Evolutionary conservation across 345 rosid genomes (phyloP).

Genomic region (Pelargonium nanum): DNA sequence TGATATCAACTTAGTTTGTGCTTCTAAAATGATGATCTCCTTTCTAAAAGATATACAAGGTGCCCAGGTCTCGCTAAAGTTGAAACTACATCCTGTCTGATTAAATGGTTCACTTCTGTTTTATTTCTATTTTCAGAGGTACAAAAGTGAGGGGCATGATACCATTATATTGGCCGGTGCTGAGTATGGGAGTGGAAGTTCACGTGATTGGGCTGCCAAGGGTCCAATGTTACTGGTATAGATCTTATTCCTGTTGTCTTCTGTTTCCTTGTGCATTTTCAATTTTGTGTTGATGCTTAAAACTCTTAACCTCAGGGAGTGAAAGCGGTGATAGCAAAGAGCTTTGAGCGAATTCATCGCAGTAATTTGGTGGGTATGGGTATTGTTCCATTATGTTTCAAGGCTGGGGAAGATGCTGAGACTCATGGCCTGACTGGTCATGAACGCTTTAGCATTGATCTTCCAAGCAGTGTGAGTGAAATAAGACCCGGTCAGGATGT

Average conservation of each 20-base stretch:
- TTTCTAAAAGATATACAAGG: neutral
- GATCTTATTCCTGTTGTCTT: neutral
- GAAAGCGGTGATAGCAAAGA: conserved; percentile 73
- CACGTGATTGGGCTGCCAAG: conserved; percentile 99
- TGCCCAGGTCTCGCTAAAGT: neutral
- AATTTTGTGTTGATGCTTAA: neutral
- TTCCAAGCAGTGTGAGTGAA: conserved; percentile 47
- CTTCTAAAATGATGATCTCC: too few relatives aligned
- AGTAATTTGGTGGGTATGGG: conserved; percentile 90
- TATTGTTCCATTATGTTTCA: conserved; percentile 65
- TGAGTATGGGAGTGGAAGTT: conserved; percentile 94
- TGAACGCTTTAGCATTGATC: conserved; percentile 53
- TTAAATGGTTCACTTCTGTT: neutral
- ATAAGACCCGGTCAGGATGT: conserved; percentile 83
- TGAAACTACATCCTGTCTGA: neutral
- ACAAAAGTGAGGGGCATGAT: conserved; percentile 58
- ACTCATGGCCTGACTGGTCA: conserved; percentile 61
- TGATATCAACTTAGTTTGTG: too few relatives aligned
- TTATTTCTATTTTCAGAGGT: conserved; percentile 35
- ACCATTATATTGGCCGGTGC: conserved; percentile 80
- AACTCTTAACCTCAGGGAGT: conserved; percentile 40
- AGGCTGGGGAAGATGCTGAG: conserved; percentile 68
- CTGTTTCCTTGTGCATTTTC: conserved; percentile 7
- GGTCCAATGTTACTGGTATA: conserved; percentile 84
- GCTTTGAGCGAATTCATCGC: conserved; percentile 76